Conservation (phyloP, 106 monocot species). For the Allium sativum region DNA sequence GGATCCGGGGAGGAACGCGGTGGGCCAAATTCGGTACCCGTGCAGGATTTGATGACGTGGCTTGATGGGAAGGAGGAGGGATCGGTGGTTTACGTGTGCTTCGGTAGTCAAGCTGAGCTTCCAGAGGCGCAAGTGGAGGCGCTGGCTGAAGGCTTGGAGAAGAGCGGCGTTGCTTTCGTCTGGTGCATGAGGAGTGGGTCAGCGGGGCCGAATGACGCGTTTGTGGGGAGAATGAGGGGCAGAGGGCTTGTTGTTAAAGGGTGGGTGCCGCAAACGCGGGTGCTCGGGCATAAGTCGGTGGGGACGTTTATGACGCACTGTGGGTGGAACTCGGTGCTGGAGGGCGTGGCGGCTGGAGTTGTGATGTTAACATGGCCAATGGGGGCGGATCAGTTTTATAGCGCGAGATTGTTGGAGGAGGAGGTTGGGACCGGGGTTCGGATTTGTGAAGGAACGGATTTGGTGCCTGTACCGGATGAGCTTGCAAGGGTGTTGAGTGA, state of each 20-base stretch:
- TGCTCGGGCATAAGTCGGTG: slow-evolving; percentile 21
- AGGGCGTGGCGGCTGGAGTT: slow-evolving; percentile 23
- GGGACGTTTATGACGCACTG: slow-evolving; percentile 40
- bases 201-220: slow-evolving; percentile 12
- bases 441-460: slow-evolving; percentile 15
- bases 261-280: slow-evolving; percentile 27
- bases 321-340: slow-evolving; percentile 44
- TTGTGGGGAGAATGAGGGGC: slow-evolving; percentile 15
- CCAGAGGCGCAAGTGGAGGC: slow-evolving; percentile 16
- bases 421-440: slow-evolving; percentile 13
- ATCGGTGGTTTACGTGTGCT: slow-evolving; percentile 54
- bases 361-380: slow-evolving; percentile 33
- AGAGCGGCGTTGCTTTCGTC: slow-evolving; percentile 36
- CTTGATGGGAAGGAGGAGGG: slow-evolving; percentile 26
- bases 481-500: slow-evolving; percentile 6
- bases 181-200: slow-evolving; percentile 16
- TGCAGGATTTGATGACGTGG: slow-evolving; percentile 13
- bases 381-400: slow-evolving; percentile 32
- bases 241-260: slow-evolving; percentile 22
- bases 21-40: neutral
- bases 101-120: slow-evolving; percentile 37
- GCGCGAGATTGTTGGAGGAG: slow-evolving; percentile 28
- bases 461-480: slow-evolving; percentile 15
- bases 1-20: neutral
- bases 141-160: slow-evolving; percentile 35